Conservation (phyloP, 768 basidiomycete genomes). For the Kwoniella dendrophila region DNA sequence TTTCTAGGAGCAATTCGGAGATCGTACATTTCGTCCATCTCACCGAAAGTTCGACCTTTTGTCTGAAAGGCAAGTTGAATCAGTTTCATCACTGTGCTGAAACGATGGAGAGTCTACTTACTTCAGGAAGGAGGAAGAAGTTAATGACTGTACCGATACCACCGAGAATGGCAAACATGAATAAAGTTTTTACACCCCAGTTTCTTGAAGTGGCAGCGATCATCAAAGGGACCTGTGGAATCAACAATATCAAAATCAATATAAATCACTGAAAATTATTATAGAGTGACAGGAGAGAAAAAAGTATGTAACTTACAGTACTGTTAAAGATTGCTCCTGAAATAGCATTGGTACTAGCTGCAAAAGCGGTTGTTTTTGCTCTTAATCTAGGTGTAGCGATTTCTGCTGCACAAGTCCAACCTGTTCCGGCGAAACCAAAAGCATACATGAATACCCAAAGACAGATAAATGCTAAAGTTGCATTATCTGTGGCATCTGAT, state of each 20-base stretch:
- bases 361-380: constrained; percentile 33
- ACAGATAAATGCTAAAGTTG: constrained; percentile 19
- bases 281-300: too few species aligned
- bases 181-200: constrained; percentile 34
- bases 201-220: constrained; percentile 14
- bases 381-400: constrained; percentile 30
- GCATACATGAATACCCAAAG: constrained; percentile 30
- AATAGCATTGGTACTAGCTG: constrained; percentile 23
- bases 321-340: constrained; percentile 32
- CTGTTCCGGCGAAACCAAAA: constrained; percentile 23
- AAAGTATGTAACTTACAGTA: too few species aligned
- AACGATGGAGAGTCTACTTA: too few species aligned
- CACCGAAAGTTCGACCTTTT: constrained; percentile 33
- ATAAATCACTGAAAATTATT: too few species aligned
- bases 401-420: constrained; percentile 35
- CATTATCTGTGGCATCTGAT: background rate
- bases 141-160: constrained; percentile 26
- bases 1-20: constrained; percentile 38
- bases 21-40: constrained; percentile 49
- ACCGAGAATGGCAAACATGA: constrained; percentile 30
- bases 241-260: too few species aligned
- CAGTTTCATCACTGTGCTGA: background rate
- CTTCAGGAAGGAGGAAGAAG: constrained; percentile 30
- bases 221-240: constrained; percentile 9
- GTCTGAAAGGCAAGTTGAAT: constrained; percentile 8